phyloP scores from a whole-genome alignment of 176 grass and related monocot species.

The Thinopyrum elongatum region DNA sequence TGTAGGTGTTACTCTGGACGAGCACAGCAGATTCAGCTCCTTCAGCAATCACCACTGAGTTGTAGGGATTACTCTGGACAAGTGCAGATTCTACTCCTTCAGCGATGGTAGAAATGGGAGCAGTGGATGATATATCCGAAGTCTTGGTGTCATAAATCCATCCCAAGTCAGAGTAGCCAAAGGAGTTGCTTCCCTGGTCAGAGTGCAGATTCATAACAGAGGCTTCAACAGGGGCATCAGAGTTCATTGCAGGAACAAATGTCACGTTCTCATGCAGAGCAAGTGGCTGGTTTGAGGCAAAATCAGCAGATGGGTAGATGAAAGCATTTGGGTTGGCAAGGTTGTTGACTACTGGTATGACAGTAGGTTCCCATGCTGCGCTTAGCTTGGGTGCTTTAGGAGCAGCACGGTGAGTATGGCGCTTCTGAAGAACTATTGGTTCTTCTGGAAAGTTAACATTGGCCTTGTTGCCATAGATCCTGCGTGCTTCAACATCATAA shows the following conservation, averaged over 20 bases:
- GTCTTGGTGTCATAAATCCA: slow-evolving; percentile 59
- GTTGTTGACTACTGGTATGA: slow-evolving; percentile 25
- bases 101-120: slow-evolving; percentile 32
- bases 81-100: slow-evolving; percentile 18
- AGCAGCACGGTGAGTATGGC: neutral
- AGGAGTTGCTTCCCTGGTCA: slow-evolving; percentile 78
- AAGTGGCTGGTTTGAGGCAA: slow-evolving; percentile 36
- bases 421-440: slow-evolving; percentile 41
- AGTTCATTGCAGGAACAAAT: slow-evolving; percentile 39
- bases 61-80: no score
- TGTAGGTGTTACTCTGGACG: neutral
- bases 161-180: slow-evolving; percentile 32
- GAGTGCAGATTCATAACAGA: slow-evolving; percentile 44
- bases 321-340: slow-evolving; percentile 28
- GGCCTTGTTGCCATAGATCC: slow-evolving; percentile 87
- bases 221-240: slow-evolving; percentile 30
- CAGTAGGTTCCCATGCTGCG: slow-evolving; percentile 26
- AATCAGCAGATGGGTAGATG: slow-evolving; percentile 30
- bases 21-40: neutral
- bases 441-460: slow-evolving; percentile 89
- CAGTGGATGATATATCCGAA: slow-evolving; percentile 40
- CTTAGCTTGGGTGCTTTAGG: slow-evolving; percentile 37
- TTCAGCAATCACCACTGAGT: no score
- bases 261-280: slow-evolving; percentile 11
- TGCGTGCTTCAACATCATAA: slow-evolving; percentile 86